Evolutionary conservation across 306 rosid genomes (phyloP), one percentile per base, ranked within the genome.

Genomic region (Cucurbita maxima): DNA sequence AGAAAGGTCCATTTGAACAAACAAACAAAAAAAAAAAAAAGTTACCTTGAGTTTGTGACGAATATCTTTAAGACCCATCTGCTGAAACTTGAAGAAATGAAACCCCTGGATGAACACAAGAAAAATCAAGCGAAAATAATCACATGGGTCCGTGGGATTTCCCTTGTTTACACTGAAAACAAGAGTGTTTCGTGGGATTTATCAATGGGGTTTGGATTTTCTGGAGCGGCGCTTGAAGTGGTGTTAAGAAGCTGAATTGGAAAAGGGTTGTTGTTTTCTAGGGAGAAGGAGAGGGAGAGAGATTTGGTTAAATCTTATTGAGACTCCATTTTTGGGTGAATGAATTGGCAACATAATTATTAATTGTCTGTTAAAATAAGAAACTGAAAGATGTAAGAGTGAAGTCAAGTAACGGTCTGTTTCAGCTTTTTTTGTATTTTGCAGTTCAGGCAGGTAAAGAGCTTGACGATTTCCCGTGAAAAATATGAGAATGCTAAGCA

Each of bases 61-160:
- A 83, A 85, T 74, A 81, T 85, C 85, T 58, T 63, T 76, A 71
- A 83, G 75, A 20, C 72, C 78, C 86, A 85, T 78, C 47, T 69
- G 12, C 13, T 57, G 82, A 58, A 66, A 72, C 58, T 6, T n/a
- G 73, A 34, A 71, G 37, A 71, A 22, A 69, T 57, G 56, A 66
- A 18, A 2, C 19, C 14, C 54, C 11, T 51, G 15, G 48, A 66
- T 70, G 76, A 79, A 70, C 56, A 67, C 51, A n/a, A 14, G 34
- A n/a, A 22, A 40, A 11, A 59, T 13, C 19, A 8, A 14, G 5
- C 55, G 67, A 38, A 75, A 52, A 72, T 34, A 62, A 11, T 77
- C 76, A 79, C 69, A 70, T 58, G 75, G 62, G 50, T 71, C 0
- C 2, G 25, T 71, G 50, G 34, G 0, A 38, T 38, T 50, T 30